These are phyloP conservation scores for Sparassis latifolia DNA, from an alignment of 1,284 basidiomycete genomes.

Conservation along the genomic window DNA sequence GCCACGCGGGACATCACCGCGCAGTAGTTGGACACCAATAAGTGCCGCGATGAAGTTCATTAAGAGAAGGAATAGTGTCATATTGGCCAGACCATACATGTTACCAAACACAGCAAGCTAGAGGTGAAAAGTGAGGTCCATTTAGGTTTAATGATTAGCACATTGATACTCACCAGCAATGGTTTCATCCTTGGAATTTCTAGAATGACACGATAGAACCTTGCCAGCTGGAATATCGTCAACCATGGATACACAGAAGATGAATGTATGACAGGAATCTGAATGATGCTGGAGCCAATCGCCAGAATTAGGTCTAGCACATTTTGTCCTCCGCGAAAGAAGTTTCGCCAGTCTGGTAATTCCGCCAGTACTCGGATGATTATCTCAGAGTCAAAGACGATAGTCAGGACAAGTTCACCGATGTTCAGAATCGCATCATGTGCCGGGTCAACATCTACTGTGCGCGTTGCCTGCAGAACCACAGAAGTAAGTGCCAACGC, in stretches of 20 bases:
- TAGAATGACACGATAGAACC: constrained; percentile 94
- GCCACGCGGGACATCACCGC: constrained; percentile 67
- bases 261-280: constrained; percentile 73
- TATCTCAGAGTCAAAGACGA: constrained; percentile 89
- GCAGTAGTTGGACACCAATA: constrained; percentile 68
- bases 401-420: constrained; percentile 76
- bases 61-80: constrained; percentile 88
- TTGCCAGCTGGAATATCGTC: constrained; percentile 80
- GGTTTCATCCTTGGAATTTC: constrained; percentile 83
- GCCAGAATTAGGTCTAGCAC: constrained; percentile 82
- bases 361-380: constrained; percentile 67
- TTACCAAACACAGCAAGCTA: constrained; percentile 89
- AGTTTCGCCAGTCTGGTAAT: constrained; percentile 79
- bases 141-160: constrained; percentile 3
- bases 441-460: constrained; percentile 42
- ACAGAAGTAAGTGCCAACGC: constrained; percentile 69
- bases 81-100: constrained; percentile 88
- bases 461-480: constrained; percentile 73
- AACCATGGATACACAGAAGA: constrained; percentile 83
- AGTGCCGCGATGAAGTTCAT: constrained; percentile 88
- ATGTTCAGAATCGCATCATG: constrained; percentile 49
- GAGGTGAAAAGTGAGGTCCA: constrained; percentile 4
- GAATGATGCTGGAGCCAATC: constrained; percentile 74
- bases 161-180: constrained; percentile 49
- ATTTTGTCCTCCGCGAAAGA: constrained; percentile 69